A percentile compares a stretch with the other conserved stretches of the same genome.
Conservation (phyloP, 176 grass and related monocot species). For the Oryza glaberrima region DNA sequence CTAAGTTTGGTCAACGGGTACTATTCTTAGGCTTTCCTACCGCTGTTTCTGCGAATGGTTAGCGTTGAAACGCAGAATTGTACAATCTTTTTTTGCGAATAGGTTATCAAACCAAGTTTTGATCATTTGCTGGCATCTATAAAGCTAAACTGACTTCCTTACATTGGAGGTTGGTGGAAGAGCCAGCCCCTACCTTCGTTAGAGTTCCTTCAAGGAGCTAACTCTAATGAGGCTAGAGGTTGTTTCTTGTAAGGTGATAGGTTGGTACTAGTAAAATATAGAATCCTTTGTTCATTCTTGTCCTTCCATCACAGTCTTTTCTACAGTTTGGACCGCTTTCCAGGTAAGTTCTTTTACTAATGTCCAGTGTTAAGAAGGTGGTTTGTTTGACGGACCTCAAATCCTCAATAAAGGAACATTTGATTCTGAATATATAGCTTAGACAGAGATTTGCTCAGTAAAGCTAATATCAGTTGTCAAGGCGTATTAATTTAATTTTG, state of each 20-base stretch:
- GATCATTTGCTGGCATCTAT: conserved; percentile 22
- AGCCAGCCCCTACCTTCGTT: conserved; percentile 36
- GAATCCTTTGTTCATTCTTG: background rate
- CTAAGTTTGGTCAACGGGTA: conserved; percentile 29
- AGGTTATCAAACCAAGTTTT: conserved; percentile 16
- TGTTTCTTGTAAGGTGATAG: conserved; percentile 39
- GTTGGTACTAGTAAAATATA: background rate
- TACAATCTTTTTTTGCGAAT: background rate
- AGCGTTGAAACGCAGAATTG: background rate
- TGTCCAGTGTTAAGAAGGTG: background rate
- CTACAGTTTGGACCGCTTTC: conserved; percentile 15
- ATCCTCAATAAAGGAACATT: conserved; percentile 5
- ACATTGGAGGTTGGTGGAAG: conserved; percentile 19
- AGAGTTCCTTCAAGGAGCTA: conserved; percentile 35
- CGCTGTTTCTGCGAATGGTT: conserved; percentile 13
- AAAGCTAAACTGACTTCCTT: background rate
- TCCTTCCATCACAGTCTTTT: conserved; percentile 22
- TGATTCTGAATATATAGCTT: conserved; percentile 3
- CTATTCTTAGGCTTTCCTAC: conserved; percentile 22
- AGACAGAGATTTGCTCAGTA: background rate
- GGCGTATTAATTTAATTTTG: conserved; percentile 11
- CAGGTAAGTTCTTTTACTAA: conserved; percentile 13
- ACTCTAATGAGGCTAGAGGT: conserved; percentile 41
- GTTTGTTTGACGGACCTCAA: conserved; percentile 4
- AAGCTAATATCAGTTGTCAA: background rate